Conservation (phyloP, 495 filamentous ascomycete genomes). For the Sordaria brevicollis region DNA sequence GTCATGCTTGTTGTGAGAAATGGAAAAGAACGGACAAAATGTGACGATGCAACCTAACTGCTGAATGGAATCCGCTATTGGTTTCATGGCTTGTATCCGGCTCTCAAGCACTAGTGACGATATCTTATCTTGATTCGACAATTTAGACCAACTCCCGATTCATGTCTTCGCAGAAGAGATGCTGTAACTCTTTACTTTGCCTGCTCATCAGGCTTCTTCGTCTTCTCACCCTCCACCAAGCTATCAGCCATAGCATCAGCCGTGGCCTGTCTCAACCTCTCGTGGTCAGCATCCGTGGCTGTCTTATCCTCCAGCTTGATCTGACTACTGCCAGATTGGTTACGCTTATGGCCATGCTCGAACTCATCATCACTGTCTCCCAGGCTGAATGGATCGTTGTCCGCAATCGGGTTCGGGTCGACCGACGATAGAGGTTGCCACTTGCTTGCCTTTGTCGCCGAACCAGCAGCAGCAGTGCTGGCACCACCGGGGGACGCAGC, state of each 20-base stretch:
- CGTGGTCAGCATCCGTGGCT: conserved; percentile 34
- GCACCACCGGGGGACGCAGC: conserved; percentile 8
- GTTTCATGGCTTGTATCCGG: background rate
- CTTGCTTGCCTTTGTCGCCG: conserved; percentile 59
- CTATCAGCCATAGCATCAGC: conserved; percentile 52
- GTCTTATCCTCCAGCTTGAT: conserved; percentile 50
- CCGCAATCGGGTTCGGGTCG: conserved; percentile 76
- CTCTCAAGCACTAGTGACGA: background rate
- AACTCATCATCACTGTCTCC: conserved; percentile 94
- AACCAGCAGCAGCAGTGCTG: conserved; percentile 22
- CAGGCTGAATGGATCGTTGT: conserved; percentile 92
- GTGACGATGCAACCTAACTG: background rate
- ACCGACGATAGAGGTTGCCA: conserved; percentile 90
- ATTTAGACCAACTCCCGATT: background rate
- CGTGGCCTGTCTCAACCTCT: conserved; percentile 61
- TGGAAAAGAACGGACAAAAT: background rate
- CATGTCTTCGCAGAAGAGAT: background rate
- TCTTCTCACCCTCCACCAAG: conserved; percentile 26
- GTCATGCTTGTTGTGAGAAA: background rate
- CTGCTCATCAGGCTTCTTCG: background rate
- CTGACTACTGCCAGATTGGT: conserved; percentile 22
- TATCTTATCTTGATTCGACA: background rate
- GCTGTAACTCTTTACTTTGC: background rate
- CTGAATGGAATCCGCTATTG: background rate
- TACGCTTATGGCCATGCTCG: conserved; percentile 34